Evolutionary conservation across 495 filamentous ascomycete species (phyloP).

Genomic region (Neurospora sp.): DNA sequence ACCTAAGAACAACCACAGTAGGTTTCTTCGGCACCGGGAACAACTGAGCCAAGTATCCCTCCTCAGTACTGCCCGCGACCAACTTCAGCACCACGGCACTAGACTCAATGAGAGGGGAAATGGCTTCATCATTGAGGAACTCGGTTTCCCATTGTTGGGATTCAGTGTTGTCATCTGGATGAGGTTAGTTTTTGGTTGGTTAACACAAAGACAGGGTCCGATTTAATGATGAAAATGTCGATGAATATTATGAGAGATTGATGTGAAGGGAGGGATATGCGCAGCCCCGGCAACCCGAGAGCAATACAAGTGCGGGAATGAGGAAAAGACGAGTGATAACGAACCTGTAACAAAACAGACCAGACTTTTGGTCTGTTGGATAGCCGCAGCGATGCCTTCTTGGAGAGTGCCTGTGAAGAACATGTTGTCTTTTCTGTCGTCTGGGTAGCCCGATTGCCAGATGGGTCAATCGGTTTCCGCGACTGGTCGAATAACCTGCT

Average conservation of each 20-base stretch:
- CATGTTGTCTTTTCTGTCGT: conserved; percentile 31
- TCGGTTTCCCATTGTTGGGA: conserved; percentile 68
- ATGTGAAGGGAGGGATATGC: background rate
- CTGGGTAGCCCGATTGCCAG: background rate
- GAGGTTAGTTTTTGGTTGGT: background rate
- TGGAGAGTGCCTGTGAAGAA: conserved; percentile 75
- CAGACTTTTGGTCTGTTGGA: conserved; percentile 45
- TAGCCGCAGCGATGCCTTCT: conserved; percentile 63
- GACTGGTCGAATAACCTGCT: background rate
- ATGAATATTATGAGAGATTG: background rate
- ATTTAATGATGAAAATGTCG: background rate
- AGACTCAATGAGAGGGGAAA: conserved; percentile 38
- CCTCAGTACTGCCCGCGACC: conserved; percentile 61
- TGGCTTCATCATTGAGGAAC: conserved; percentile 50
- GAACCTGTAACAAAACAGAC: conserved; percentile 42
- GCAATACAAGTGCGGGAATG: background rate
- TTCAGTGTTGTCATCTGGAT: conserved; percentile 49
- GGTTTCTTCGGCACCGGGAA: conserved; percentile 67
- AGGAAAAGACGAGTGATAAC: background rate
- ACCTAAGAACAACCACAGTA: conserved; percentile 68
- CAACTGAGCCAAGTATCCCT: conserved; percentile 67
- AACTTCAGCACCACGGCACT: conserved; percentile 61
- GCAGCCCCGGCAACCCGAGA: background rate
- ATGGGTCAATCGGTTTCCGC: background rate
- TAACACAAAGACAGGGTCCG: background rate